Conservation (phyloP, 1,284 basidiomycete genomes). For the Cutaneotrichosporon mucoides region DNA sequence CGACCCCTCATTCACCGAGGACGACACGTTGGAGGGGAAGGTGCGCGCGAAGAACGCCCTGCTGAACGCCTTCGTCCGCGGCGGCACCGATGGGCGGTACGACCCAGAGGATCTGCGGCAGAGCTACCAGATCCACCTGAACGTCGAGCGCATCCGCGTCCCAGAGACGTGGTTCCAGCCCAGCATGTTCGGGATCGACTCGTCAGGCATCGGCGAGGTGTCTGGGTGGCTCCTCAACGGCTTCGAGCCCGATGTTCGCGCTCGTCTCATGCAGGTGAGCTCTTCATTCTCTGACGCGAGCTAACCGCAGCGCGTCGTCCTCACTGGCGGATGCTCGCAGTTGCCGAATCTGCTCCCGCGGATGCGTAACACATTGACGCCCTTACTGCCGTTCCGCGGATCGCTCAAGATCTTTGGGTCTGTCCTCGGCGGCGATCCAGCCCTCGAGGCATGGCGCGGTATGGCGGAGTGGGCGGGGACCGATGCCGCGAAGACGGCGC, state of each 20-base stretch:
- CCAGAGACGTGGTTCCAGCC: constrained; percentile 94
- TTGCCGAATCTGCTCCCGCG: constrained; percentile 68
- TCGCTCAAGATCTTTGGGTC: constrained; percentile 60
- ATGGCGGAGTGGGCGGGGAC: constrained; percentile 78
- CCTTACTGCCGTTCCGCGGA: constrained; percentile 75
- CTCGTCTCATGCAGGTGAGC: constrained; percentile 56
- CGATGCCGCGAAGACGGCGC: constrained; percentile 57
- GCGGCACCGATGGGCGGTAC: constrained; percentile 55
- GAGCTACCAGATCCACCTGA: constrained; percentile 75
- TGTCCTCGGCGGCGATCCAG: constrained; percentile 55
- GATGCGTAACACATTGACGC: constrained; percentile 66
- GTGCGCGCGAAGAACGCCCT: constrained; percentile 74
- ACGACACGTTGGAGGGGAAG: constrained; percentile 76
- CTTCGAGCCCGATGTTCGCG: constrained; percentile 66
- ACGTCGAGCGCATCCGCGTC: constrained; percentile 87
- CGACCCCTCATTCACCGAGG: constrained; percentile 75
- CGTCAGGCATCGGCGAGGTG: constrained; percentile 88
- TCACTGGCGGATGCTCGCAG: constrained; percentile 77
- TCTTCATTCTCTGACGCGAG: not conserved
- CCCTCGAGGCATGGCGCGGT: constrained; percentile 82
- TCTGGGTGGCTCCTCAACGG: constrained; percentile 78
- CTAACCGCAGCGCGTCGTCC: constrained; percentile 70
- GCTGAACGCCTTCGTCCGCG: constrained; percentile 70
- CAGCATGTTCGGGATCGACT: constrained; percentile 88
- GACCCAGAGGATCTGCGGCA: constrained; percentile 62